phyloP scores from a whole-genome alignment of 2,329 filamentous ascomycete genomes.

The Sarocladiaceae sp. region DNA sequence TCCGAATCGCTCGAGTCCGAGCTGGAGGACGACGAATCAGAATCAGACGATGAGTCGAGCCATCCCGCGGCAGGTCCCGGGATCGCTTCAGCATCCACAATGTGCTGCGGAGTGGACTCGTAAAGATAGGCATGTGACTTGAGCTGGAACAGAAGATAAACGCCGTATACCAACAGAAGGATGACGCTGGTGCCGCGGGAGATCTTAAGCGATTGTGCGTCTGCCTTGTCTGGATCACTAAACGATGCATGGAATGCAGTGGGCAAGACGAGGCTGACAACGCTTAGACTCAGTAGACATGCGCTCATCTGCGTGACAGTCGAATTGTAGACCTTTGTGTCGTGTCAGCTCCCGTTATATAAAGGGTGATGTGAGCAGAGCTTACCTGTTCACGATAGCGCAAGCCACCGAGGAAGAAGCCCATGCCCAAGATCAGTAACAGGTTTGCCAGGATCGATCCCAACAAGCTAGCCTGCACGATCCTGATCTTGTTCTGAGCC shows the following conservation, averaged over 20 bases:
- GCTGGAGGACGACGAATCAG: conserved; percentile 52
- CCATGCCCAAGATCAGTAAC: conserved; percentile 85
- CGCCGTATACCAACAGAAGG: conserved; percentile 70
- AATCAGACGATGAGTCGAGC: conserved; percentile 60
- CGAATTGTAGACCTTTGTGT: conserved; percentile 73
- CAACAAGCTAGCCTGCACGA: conserved; percentile 84
- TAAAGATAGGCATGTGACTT: conserved; percentile 92
- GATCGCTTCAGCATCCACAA: conserved; percentile 85
- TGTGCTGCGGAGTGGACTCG: conserved; percentile 83
- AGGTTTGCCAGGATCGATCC: conserved; percentile 87
- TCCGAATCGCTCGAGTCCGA: conserved; percentile 63
- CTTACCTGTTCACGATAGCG: conserved; percentile 77
- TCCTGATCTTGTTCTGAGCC: conserved; percentile 69
- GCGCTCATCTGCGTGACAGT: conserved; percentile 96
- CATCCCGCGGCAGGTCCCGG: conserved; percentile 79
- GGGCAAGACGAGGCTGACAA: conserved; percentile 80
- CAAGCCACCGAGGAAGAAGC: conserved; percentile 78
- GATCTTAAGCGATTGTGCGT: conserved; percentile 69
- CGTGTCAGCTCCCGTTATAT: background rate
- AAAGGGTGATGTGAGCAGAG: background rate
- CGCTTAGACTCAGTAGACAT: conserved; percentile 81
- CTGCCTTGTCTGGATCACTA: conserved; percentile 52
- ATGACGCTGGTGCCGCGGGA: conserved; percentile 85
- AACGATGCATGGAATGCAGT: conserved; percentile 93
- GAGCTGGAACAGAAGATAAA: conserved; percentile 85